Conservation (phyloP, 225 moss, liverwort and hornwort genomes). For the Marchantia polymorpha region DNA sequence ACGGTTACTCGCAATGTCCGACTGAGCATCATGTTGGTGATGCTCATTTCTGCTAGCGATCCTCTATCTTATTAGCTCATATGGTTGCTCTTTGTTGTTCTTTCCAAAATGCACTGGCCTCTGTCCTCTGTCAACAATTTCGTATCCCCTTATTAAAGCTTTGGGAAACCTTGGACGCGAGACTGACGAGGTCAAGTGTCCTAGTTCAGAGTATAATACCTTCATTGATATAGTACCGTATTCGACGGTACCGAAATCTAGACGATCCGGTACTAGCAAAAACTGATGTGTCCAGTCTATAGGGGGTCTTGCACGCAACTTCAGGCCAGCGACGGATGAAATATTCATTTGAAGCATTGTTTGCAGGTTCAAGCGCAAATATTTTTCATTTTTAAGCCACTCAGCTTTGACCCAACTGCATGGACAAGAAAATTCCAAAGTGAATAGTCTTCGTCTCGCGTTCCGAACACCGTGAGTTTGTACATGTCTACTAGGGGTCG, state of each 20-base stretch:
- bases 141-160: too few relatives aligned
- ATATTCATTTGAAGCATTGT: constrained; percentile 47
- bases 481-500: not conserved
- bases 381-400: constrained; percentile 52
- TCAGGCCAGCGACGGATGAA: constrained; percentile 53
- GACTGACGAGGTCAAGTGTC: too few relatives aligned
- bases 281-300: constrained; percentile 59
- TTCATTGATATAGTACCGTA: constrained; percentile 75
- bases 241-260: constrained; percentile 56
- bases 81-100: too few relatives aligned
- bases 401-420: constrained; percentile 42
- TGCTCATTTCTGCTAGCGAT: too few relatives aligned
- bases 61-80: too few relatives aligned
- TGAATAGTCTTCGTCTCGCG: not conserved
- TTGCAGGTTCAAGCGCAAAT: constrained; percentile 37
- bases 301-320: constrained; percentile 31
- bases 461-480: not conserved
- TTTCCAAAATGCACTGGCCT: too few relatives aligned
- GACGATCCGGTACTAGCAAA: constrained; percentile 51
- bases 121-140: too few relatives aligned
- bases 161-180: too few relatives aligned
- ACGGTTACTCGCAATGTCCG: too few relatives aligned
- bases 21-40: too few relatives aligned
- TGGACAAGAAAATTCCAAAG: not conserved
- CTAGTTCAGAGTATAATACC: constrained; percentile 23